Evolutionary conservation across 1,139 yeast genomes (phyloP), one percentile per base, ranked within the genome.

Genomic region (Taphrina communis): DNA sequence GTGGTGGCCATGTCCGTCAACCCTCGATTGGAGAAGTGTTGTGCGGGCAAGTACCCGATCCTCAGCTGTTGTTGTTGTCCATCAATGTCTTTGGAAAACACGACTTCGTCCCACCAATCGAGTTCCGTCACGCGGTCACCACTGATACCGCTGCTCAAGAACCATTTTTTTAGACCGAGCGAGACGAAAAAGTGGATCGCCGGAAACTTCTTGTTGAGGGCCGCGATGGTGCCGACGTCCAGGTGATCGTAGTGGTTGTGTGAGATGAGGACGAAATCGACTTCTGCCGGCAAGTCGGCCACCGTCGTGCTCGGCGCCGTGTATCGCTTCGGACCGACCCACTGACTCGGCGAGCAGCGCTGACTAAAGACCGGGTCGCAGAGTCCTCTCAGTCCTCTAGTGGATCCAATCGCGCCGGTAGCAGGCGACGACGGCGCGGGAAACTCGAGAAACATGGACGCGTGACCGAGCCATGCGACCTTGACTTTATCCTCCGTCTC

Each of bases 1-100:
- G 96, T 86, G 48, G 82, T 80, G 77, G 92, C 93, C 1, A 95
- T 84, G 76, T 93, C 98, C 31, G 86, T 75, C 39, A 92, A 78
- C 57, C 85, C 84, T 57, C 97, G 79, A 0, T 97, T 97, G 0
- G 96, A 89, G 97, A 97, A 92, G 78, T 93, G 98, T 97, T 93
- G 93, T 0, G 97, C 92, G 0, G 98, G 98, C 0, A 95, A 84
- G 31, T 69, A 70, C 11, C 70, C 52, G n/a, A 71, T 19, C 7
- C 70, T 66, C 14, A 69, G 67, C 8, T 41, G 31, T 41, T 42
- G 59, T 2, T 19, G 44, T n/a, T 50, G 53, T 12, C 69, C 72
- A 48, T 44, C 38, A 11, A 42, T n/a, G 11, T 42, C 38, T 35
- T 44, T 55, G 35, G 44, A 35, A 35, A 31, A 53, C n/a, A 46